Percentiles rank a stretch among this genome's conserved stretches.
Evolutionary conservation across 495 filamentous ascomycete genomes (phyloP).

Genomic region (Aspergillus bridgeri): DNA sequence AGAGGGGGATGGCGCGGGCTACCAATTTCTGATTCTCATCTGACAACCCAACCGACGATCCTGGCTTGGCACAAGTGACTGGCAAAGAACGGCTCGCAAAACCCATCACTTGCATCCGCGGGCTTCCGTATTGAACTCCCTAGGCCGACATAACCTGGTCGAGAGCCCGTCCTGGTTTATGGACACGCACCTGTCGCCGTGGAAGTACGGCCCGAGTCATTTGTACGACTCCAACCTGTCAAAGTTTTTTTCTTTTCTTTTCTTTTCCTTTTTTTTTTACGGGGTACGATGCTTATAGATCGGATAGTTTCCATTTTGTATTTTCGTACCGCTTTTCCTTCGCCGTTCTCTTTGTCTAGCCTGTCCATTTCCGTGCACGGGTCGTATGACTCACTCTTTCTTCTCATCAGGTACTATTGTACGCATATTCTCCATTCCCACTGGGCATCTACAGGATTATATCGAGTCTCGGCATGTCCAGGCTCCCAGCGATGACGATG

Average conservation of each 20-base stretch:
- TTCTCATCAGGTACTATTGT: background rate
- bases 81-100: constrained; percentile 10
- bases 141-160: background rate
- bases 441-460: background rate
- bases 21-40: constrained; percentile 10
- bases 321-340: background rate
- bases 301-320: too few relatives aligned
- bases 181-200: background rate
- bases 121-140: constrained; percentile 27
- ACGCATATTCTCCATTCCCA: background rate
- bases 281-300: too few relatives aligned
- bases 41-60: constrained; percentile 28
- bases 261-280: constrained; percentile 2
- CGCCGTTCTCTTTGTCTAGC: background rate
- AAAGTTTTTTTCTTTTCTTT: background rate
- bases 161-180: background rate
- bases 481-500: background rate
- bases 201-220: background rate
- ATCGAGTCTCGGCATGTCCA: background rate
- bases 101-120: constrained; percentile 24
- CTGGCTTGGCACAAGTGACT: constrained; percentile 18
- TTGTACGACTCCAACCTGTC: background rate
- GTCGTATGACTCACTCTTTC: background rate
- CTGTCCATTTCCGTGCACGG: background rate
- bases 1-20: constrained; percentile 5